Conservation (phyloP, 164 flowering plant species). For the Warburgia ugandensis region DNA sequence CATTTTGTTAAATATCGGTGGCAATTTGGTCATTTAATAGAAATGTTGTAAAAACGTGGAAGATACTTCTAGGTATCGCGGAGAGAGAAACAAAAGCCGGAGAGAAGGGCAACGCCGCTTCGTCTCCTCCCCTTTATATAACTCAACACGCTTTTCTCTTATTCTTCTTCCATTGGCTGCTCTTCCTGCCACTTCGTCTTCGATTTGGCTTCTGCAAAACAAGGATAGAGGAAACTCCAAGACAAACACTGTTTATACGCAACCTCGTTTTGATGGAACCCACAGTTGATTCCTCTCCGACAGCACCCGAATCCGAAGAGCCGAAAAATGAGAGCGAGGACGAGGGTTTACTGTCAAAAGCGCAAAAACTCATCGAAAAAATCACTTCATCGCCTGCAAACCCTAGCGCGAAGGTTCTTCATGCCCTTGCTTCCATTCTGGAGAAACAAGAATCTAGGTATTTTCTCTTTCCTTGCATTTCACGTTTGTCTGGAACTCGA, state of each 20-base stretch:
- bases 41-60: no score
- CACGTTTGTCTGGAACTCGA: background rate
- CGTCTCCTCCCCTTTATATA: background rate
- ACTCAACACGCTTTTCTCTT: background rate
- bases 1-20: no score
- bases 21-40: no score
- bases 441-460: slow-evolving; percentile 79
- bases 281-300: slow-evolving; percentile 3
- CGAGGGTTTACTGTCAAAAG: slow-evolving; percentile 28
- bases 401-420: slow-evolving; percentile 64
- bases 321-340: slow-evolving; percentile 15
- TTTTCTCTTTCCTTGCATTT: background rate
- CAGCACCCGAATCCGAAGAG: slow-evolving; percentile 10
- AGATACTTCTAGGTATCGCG: no score
- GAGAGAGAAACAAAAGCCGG: no score
- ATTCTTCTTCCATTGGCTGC: background rate
- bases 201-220: no score
- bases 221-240: background rate
- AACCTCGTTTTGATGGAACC: slow-evolving; percentile 12
- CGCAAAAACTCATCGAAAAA: slow-evolving; percentile 41
- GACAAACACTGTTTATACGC: background rate
- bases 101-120: no score
- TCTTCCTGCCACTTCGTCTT: no score
- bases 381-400: slow-evolving; percentile 38
- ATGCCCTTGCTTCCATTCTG: slow-evolving; percentile 74